These are phyloP conservation scores for Jimgerdemannia flammicorona DNA, from an alignment of 192 early-diverging fungal genomes.

Conservation along the genomic window DNA sequence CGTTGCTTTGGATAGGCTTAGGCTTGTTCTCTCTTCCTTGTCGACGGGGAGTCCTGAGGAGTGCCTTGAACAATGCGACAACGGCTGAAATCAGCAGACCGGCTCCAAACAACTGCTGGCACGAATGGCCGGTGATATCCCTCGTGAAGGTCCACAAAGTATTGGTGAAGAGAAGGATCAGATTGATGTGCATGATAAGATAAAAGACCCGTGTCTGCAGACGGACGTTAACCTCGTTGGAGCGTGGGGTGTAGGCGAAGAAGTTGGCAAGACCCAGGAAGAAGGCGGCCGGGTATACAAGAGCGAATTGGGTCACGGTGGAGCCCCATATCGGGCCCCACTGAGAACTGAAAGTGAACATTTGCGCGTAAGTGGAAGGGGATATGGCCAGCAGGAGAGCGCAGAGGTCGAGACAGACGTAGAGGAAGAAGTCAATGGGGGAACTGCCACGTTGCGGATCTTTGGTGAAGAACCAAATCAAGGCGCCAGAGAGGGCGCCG, in stretches of 20 bases:
- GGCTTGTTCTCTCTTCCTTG: background rate
- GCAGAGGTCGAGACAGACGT: conserved; percentile 6
- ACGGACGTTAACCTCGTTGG: conserved; percentile 9
- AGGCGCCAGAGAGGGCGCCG: conserved; percentile 33
- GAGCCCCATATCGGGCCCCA: conserved; percentile 59
- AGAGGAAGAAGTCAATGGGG: background rate
- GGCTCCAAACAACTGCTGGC: conserved; percentile 24
- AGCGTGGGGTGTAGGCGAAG: background rate
- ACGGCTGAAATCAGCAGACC: conserved; percentile 32
- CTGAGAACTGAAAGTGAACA: conserved; percentile 48
- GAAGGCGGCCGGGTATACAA: conserved; percentile 49
- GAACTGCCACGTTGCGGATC: background rate
- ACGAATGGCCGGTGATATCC: conserved; percentile 33
- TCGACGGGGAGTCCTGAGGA: background rate
- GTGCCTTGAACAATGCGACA: conserved; percentile 10
- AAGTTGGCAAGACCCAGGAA: conserved; percentile 43
- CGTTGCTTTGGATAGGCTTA: conserved; percentile 2
- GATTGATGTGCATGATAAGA: conserved; percentile 1
- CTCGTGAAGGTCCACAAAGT: conserved; percentile 24
- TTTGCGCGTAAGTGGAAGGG: conserved; percentile 33
- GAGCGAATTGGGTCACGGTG: conserved; percentile 45
- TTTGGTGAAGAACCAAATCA: background rate
- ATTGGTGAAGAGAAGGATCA: background rate
- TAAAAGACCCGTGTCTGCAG: conserved; percentile 36
- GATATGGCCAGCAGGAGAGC: conserved; percentile 42